Evolutionary conservation across 2,329 filamentous ascomycete species (phyloP).

Genomic region (Paecilomyces fulvus): DNA sequence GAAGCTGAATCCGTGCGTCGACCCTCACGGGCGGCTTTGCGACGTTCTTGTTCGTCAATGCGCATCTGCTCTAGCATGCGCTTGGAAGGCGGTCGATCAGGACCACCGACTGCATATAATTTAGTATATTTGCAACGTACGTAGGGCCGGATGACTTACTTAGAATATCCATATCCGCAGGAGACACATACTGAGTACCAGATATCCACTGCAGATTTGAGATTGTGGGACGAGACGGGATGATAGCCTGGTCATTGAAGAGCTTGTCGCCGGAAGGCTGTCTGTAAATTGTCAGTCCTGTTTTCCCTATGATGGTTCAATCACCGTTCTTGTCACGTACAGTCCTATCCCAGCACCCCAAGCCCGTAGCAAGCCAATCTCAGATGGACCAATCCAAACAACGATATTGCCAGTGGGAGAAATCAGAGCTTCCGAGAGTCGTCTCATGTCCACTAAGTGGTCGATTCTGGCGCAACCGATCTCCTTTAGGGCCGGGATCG

Average conservation of each 20-base stretch:
- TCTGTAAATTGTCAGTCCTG: conserved; percentile 22
- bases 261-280: conserved; percentile 58
- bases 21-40: conserved; percentile 29
- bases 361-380: conserved; percentile 71
- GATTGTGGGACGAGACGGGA: conserved; percentile 81
- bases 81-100: conserved; percentile 79
- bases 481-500: conserved; percentile 81
- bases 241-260: conserved; percentile 64
- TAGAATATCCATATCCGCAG: conserved; percentile 77
- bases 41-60: conserved; percentile 57
- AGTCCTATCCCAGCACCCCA: conserved; percentile 68
- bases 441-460: conserved; percentile 62
- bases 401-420: conserved; percentile 73
- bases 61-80: conserved; percentile 75
- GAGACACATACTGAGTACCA: conserved; percentile 83
- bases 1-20: conserved; percentile 17
- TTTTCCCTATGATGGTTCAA: neutral
- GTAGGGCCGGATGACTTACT: conserved; percentile 35
- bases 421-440: conserved; percentile 62
- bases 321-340: conserved; percentile 32
- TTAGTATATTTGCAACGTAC: neutral
- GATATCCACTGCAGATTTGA: conserved; percentile 95
- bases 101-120: conserved; percentile 57
- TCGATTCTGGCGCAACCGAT: conserved; percentile 59
- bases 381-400: conserved; percentile 80